Base-by-base conservation (phyloP, 2,329 filamentous ascomycete species). In the Hymenoscyphus occultus region DNA sequence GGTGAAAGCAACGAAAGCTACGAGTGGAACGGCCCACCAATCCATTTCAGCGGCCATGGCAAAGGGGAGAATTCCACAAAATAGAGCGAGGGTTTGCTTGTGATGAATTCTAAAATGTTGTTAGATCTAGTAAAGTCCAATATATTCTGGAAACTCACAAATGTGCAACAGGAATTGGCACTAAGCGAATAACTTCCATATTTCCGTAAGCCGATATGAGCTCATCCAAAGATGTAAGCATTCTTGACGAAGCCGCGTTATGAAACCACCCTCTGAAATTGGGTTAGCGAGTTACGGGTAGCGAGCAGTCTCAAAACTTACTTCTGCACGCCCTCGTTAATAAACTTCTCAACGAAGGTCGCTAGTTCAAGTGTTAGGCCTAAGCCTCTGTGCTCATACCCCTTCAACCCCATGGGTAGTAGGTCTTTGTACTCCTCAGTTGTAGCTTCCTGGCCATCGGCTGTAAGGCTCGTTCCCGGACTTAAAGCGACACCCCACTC, bases 151-250 rank as follows among this genome's bases (percentile, higher is more conserved):
- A 51, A 31, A 66, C 71, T 60, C 64, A 72, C 66, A 89, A 71
- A 72, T 88, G 86, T 5, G 86, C 86, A 7, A 89, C 82, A 1
- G 86, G 86, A 22, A 89, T 82, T 0, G 86, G 85, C 0, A 86
- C 88, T n/a, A 84, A 75, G 65, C 85, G 81, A 54, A 89, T 89
- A 0, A 86, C 88, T 75, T 89, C 86, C 85, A 89, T 87, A 62
- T 76, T 80, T 1, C 85, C 85, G 73, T 86, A 88, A 0, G 85
- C 84, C 66, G 85, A 81, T 16, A 83, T 80, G 19, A 89, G 74
- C 0, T 76, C 74, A 71, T 86, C 86, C 31, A 89, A 72, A 69
- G 88, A 83, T 1, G 80, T 80, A 13, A 83, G 83, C 78, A 89
- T 80, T 65, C 85, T 81, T 56, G 80, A 81, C 0, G 85, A 84